phyloP scores from a whole-genome alignment of 345 rosid genomes.

The Salix koriyanagi region DNA sequence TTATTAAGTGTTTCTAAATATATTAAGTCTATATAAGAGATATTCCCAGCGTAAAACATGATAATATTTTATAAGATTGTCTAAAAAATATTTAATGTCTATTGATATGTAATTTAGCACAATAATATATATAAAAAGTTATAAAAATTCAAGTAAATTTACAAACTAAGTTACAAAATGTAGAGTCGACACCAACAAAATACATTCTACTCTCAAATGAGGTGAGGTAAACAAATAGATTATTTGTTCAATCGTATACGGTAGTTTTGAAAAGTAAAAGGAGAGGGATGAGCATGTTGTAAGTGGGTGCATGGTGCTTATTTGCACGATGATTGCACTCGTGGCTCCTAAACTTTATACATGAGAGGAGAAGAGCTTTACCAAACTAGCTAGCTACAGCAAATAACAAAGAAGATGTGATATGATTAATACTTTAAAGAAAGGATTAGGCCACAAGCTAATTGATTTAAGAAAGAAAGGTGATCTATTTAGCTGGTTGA shows the following conservation, averaged over 20 bases:
- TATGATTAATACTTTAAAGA: conserved; percentile 15
- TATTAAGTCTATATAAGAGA: too few relatives aligned
- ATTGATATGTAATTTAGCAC: too few relatives aligned
- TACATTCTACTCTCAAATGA: too few relatives aligned
- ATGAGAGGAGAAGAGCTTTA: background rate
- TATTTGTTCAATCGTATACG: background rate
- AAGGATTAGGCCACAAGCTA: conserved; percentile 23
- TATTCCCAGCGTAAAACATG: too few relatives aligned
- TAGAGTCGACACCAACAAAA: too few relatives aligned
- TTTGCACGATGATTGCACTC: conserved; percentile 48
- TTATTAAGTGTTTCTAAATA: too few relatives aligned
- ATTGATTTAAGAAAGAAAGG: conserved; percentile 5
- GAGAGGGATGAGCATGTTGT: conserved; percentile 10
- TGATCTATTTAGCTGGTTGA: background rate
- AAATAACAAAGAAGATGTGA: conserved; percentile 15
- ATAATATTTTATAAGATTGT: too few relatives aligned
- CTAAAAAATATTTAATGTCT: too few relatives aligned
- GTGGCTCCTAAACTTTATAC: conserved; percentile 39
- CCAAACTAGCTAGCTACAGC: conserved; percentile 2
- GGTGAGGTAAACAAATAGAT: too few relatives aligned
- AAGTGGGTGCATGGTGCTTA: conserved; percentile 38
- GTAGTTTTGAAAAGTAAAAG: conserved; percentile 4
- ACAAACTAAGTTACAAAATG: too few relatives aligned
- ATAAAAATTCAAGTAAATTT: too few relatives aligned
- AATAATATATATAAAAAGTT: too few relatives aligned